These are phyloP conservation scores for Vanrija sp. DNA, from an alignment of 1,284 basidiomycete genomes.

Conservation along the genomic window DNA sequence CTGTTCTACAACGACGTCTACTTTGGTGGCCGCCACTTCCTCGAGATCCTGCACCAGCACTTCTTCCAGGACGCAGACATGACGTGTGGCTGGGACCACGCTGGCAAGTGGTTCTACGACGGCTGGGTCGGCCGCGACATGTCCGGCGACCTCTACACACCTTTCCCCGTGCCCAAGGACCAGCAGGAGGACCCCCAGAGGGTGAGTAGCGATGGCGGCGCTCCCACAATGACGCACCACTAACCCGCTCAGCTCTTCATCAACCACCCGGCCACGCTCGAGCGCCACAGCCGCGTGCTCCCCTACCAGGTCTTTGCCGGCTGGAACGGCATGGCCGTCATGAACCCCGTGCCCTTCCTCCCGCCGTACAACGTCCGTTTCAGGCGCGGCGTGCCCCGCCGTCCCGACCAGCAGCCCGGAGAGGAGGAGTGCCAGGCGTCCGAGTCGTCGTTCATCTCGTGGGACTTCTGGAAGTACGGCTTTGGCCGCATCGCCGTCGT, in stretches of 20 bases:
- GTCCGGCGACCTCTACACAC: conserved; percentile 43
- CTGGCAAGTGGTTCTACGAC: conserved; percentile 50
- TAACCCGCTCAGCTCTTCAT: conserved; percentile 34
- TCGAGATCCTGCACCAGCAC: conserved; percentile 51
- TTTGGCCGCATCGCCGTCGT: conserved; percentile 44
- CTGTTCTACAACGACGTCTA: conserved; percentile 53
- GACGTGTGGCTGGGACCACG: conserved; percentile 51
- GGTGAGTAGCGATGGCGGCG: conserved; percentile 25
- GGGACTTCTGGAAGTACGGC: conserved; percentile 50
- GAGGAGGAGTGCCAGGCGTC: conserved; percentile 42
- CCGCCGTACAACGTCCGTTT: conserved; percentile 42
- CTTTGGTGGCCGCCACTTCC: conserved; percentile 46
- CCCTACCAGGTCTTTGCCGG: conserved; percentile 52
- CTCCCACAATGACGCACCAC: neutral
- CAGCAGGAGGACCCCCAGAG: conserved; percentile 39
- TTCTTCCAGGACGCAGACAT: conserved; percentile 47
- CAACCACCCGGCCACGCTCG: conserved; percentile 31
- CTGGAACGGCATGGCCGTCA: conserved; percentile 57
- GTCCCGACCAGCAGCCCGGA: conserved; percentile 12
- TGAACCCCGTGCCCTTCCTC: conserved; percentile 42
- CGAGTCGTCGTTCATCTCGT: conserved; percentile 42
- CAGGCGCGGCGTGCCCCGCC: conserved; percentile 31
- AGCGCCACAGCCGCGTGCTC: conserved; percentile 35
- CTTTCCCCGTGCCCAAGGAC: conserved; percentile 45
- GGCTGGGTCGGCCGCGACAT: conserved; percentile 51